Evolutionary conservation across 768 basidiomycete species (phyloP), one percentile per base, ranked within the genome.

Genomic region (Agaricus subrufescens): DNA sequence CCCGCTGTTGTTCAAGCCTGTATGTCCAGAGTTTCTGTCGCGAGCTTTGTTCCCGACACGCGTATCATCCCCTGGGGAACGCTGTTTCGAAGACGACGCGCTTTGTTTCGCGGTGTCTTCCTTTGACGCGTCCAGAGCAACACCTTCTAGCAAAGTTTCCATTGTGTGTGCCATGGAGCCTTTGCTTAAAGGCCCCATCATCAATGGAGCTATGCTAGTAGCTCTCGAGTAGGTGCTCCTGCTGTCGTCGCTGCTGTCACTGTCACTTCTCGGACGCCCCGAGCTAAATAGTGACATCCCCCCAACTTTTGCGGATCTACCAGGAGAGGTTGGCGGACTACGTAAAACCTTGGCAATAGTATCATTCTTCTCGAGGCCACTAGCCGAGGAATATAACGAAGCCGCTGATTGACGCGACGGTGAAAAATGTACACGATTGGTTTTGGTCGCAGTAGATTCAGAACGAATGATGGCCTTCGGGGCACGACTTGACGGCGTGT

Each of bases 331-430:
- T 59, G 71, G 71, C 5, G 76, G 75, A 5, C 75, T 60, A 8
- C 78, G 78, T 15, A 79, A 65, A 7, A 78, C 78, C 40, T 73
- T 72, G 0, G 77, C 76, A 52, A 79, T 69, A 12, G 63, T 64
- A 0, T 69, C 66, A 38, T 52, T 50, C 47, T 39, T 38, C 23
- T 57, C 25, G 39, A 34, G 37, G 19, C 46, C 55, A 50, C 54
- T 38, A 12, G 59, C 49, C 19, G 60, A 67, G 4, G 69, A 67
- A 43, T 61, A 64, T 31, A 65, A 66, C n/a, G 68, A 68, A 29
- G 62, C 66, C 9, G 57, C 44, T 6, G 70, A 69, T 3, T 60
- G 60, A 45, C 70, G 56, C 19, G 61, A 53, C 42, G 57, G 60
- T 30, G 39, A 19, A 34, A 52, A 56, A 46, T 52, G 45, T 26